Evolutionary conservation across 2,329 filamentous ascomycete genomes (phyloP).

Genomic region (Davidsoniella neocaledoniae): DNA sequence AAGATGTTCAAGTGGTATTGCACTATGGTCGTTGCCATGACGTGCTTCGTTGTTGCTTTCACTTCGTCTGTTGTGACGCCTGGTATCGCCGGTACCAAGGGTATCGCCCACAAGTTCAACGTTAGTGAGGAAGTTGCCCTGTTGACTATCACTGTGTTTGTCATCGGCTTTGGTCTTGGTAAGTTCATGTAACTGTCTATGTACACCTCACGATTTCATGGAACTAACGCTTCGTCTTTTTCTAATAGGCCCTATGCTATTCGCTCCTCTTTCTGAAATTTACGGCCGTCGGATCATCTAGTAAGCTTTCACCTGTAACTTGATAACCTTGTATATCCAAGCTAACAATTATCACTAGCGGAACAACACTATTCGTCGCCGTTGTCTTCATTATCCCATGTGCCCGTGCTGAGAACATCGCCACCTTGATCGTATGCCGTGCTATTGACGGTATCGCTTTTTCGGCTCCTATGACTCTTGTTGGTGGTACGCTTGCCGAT

Average conservation of each 20-base stretch:
- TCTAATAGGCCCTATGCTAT: slow-evolving; percentile 49
- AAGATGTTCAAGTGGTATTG: slow-evolving; percentile 66
- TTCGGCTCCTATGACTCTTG: slow-evolving; percentile 72
- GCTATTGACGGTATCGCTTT: slow-evolving; percentile 71
- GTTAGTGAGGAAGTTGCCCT: slow-evolving; percentile 59
- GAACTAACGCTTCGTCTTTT: neutral
- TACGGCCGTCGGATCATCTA: slow-evolving; percentile 59
- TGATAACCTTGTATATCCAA: neutral
- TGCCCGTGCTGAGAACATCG: slow-evolving; percentile 59
- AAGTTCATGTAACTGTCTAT: slow-evolving; percentile 16
- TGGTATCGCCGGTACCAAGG: slow-evolving; percentile 41
- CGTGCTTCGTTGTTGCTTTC: slow-evolving; percentile 59
- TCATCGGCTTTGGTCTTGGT: slow-evolving; percentile 67
- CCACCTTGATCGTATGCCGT: slow-evolving; percentile 58
- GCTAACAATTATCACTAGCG: slow-evolving; percentile 20
- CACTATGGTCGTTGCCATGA: slow-evolving; percentile 68
- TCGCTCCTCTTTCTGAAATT: slow-evolving; percentile 64
- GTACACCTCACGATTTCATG: neutral
- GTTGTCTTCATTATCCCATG: slow-evolving; percentile 69
- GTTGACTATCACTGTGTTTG: slow-evolving; percentile 58
- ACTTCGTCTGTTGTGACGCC: slow-evolving; percentile 62
- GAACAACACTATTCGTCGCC: slow-evolving; percentile 47
- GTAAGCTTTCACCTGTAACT: slow-evolving; percentile 18
- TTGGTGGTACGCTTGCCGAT: slow-evolving; percentile 68
- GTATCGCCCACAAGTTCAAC: slow-evolving; percentile 44